These are phyloP conservation scores for Suillus paluster DNA, from an alignment of 768 basidiomycete genomes.

Conservation along the genomic window DNA sequence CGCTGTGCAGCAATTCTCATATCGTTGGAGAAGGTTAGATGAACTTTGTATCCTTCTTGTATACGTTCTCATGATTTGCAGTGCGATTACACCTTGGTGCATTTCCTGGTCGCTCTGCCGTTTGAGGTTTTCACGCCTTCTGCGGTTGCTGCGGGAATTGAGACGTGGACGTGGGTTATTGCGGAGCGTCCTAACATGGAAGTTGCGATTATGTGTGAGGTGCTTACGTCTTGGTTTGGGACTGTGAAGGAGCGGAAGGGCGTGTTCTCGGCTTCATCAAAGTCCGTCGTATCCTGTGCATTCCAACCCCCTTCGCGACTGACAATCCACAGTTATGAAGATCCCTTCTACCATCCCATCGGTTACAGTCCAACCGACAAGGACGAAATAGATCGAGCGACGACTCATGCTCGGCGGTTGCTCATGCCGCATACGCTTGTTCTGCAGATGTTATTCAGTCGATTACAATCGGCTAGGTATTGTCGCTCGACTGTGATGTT, in stretches of 20 bases:
- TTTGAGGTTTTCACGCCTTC: slow-evolving; percentile 89
- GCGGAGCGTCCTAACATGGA: slow-evolving; percentile 84
- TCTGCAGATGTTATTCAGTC: slow-evolving; percentile 86
- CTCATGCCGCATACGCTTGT: slow-evolving; percentile 85
- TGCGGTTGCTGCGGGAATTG: slow-evolving; percentile 84
- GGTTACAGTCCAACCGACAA: slow-evolving; percentile 92
- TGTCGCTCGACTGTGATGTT: slow-evolving; percentile 83
- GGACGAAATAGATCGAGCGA: slow-evolving; percentile 74
- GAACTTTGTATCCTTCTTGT: slow-evolving; percentile 1
- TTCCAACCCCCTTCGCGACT: slow-evolving; percentile 8
- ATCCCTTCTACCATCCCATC: slow-evolving; percentile 87
- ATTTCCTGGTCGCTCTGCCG: slow-evolving; percentile 86
- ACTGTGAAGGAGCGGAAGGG: slow-evolving; percentile 81
- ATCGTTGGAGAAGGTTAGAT: slow-evolving; percentile 60
- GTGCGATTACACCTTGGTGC: slow-evolving; percentile 86
- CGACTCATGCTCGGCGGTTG: slow-evolving; percentile 69
- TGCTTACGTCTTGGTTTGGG: slow-evolving; percentile 85
- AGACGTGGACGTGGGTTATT: slow-evolving; percentile 97
- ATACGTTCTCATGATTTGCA: slow-evolving; percentile 31
- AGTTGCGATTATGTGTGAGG: slow-evolving; percentile 82
- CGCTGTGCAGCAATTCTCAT: slow-evolving; percentile 85
- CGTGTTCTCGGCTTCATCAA: slow-evolving; percentile 78
- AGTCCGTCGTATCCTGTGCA: slow-evolving; percentile 57
- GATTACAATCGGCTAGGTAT: slow-evolving; percentile 93
- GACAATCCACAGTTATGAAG: slow-evolving; percentile 63